Evolutionary conservation across 2,329 filamentous ascomycete genomes (phyloP).

Genomic region (Pyricularia pennisetigena): DNA sequence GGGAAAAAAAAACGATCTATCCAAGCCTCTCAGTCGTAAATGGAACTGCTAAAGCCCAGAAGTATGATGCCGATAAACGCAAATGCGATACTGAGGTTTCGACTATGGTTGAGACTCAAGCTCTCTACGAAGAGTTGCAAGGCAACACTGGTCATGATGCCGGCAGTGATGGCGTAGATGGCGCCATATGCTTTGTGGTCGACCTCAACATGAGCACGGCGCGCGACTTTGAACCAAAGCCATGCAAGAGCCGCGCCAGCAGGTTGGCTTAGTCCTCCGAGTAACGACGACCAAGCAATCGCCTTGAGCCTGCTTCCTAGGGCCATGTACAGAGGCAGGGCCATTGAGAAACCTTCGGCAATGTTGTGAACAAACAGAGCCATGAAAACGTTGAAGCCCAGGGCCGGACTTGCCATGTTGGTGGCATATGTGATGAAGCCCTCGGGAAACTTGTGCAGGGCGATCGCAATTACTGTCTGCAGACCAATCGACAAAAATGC

Average conservation of each 20-base stretch:
- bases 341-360: constrained; percentile 91
- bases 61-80: constrained; percentile 82
- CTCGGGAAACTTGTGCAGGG: constrained; percentile 89
- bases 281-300: constrained; percentile 71
- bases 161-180: constrained; percentile 82
- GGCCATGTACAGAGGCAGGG: constrained; percentile 85
- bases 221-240: constrained; percentile 70
- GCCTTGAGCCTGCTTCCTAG: constrained; percentile 70
- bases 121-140: constrained; percentile 84
- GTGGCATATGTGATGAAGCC: constrained; percentile 89
- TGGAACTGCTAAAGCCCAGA: constrained; percentile 71
- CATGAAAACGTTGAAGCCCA: constrained; percentile 89
- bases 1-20: not conserved
- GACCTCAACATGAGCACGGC: constrained; percentile 36
- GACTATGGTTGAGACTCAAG: constrained; percentile 70
- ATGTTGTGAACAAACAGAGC: constrained; percentile 98
- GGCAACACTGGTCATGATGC: constrained; percentile 92
- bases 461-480: constrained; percentile 90
- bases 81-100: constrained; percentile 67
- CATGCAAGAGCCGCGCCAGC: constrained; percentile 76
- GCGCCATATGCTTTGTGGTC: constrained; percentile 58
- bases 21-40: not conserved
- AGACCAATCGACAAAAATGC: constrained; percentile 92
- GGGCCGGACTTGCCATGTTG: constrained; percentile 83
- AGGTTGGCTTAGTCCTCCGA: constrained; percentile 83